Evolutionary conservation across 768 basidiomycete genomes (phyloP).

Genomic region (Hemileccinum impolitum): DNA sequence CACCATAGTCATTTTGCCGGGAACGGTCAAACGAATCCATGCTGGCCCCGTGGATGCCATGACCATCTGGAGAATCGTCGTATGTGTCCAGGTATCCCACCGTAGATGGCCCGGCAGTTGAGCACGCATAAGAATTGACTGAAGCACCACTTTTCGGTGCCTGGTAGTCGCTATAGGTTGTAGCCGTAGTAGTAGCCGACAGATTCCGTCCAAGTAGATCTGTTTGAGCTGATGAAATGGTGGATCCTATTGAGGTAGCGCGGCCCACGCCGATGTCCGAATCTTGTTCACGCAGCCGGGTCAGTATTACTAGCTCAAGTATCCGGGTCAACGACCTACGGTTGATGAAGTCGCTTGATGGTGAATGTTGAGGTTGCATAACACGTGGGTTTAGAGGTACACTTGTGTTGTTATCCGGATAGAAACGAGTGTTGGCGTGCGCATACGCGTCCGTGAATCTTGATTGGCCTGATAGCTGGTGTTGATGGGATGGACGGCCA

Average conservation of each 20-base stretch:
- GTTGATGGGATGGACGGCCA: constrained; percentile 19
- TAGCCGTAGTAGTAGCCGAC: constrained; percentile 26
- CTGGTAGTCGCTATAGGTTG: constrained; percentile 19
- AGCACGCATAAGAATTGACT: constrained; percentile 13
- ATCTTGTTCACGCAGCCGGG: constrained; percentile 10
- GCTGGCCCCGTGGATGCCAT: constrained; percentile 16
- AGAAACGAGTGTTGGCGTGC: constrained; percentile 9
- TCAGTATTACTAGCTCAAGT: constrained; percentile 2
- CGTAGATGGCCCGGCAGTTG: constrained; percentile 25
- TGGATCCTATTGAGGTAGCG: constrained; percentile 29
- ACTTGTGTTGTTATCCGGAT: constrained; percentile 11
- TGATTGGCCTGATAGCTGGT: constrained; percentile 17
- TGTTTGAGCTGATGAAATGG: constrained; percentile 25
- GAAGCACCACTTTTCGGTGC: constrained; percentile 16
- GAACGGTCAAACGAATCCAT: constrained; percentile 27
- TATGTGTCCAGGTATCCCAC: constrained; percentile 14
- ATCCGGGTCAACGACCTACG: constrained; percentile 18
- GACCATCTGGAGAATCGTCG: constrained; percentile 19
- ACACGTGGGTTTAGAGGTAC: constrained; percentile 13
- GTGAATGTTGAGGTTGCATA: constrained; percentile 15
- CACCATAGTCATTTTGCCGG: constrained; percentile 17
- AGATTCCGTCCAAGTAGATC: constrained; percentile 23
- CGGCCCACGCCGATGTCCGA: constrained; percentile 20
- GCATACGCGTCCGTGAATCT: constrained; percentile 18
- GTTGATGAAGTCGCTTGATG: constrained; percentile 19